Conservation (phyloP, 2,329 filamentous ascomycete genomes). For the Penicillium paneum region DNA sequence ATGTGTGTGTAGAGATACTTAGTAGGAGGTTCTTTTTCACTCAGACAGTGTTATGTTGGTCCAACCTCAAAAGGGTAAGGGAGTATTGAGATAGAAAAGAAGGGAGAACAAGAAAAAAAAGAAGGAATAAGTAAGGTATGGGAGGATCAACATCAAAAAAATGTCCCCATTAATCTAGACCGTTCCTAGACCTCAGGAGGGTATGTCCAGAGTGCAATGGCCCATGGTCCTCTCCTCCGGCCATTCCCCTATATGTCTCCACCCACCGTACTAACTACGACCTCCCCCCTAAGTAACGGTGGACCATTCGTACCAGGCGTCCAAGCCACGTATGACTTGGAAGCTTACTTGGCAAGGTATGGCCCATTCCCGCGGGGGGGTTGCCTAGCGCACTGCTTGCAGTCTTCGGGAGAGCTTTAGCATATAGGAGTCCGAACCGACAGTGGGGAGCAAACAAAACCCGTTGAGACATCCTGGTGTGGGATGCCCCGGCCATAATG, state of each 20-base stretch:
- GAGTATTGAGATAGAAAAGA: background rate
- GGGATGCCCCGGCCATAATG: background rate
- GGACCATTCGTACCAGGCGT: too few relatives aligned
- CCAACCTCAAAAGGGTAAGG: background rate
- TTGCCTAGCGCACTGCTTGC: background rate
- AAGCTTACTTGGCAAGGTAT: too few relatives aligned
- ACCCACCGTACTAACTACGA: background rate
- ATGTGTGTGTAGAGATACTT: rapidly evolving
- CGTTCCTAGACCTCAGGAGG: background rate
- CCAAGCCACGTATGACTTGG: too few relatives aligned
- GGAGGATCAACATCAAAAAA: background rate
- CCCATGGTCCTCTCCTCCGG: background rate
- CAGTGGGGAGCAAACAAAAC: background rate
- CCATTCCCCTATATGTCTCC: background rate
- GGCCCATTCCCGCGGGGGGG: background rate
- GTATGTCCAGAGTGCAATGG: background rate
- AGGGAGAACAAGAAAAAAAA: background rate
- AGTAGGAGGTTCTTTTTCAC: background rate
- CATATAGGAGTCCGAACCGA: background rate
- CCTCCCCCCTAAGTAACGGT: background rate
- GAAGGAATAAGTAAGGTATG: background rate
- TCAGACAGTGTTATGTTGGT: background rate
- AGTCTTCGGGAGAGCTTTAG: background rate
- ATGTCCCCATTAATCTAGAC: background rate
- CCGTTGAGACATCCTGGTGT: background rate